Percentiles rank a stretch among this genome's conserved stretches.
Evolutionary conservation across 1,284 basidiomycete species (phyloP).

Genomic region (Xanthoconium separans): DNA sequence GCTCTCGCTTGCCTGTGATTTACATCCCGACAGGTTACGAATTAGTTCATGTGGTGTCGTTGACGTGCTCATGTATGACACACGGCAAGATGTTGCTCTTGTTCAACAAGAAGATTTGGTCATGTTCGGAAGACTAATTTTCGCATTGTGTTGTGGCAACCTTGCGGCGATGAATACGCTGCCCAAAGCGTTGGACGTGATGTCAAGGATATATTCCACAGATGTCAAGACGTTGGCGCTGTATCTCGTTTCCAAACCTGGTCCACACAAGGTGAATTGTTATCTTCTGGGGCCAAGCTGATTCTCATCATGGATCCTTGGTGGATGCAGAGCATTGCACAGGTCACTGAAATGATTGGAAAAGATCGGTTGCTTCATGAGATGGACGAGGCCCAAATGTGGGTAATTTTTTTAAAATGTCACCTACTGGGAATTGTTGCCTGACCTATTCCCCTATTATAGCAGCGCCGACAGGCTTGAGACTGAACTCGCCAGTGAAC

Average conservation of each 20-base stretch:
- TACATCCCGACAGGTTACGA: constrained; percentile 53
- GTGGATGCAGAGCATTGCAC: constrained; percentile 64
- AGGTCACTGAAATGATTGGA: constrained; percentile 80
- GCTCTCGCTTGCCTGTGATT: neutral
- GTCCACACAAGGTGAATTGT: constrained; percentile 52
- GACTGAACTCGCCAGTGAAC: constrained; percentile 80
- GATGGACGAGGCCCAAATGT: constrained; percentile 83
- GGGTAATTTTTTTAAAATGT: constrained; percentile 31
- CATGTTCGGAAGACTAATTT: constrained; percentile 84
- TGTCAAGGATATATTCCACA: constrained; percentile 73
- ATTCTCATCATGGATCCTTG: neutral
- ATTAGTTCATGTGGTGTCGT: constrained; percentile 82
- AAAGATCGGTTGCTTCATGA: constrained; percentile 69
- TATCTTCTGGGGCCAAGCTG: neutral
- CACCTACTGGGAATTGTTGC: neutral
- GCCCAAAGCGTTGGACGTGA: constrained; percentile 75
- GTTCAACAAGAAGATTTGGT: constrained; percentile 88
- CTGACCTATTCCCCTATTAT: constrained; percentile 6
- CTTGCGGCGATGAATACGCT: constrained; percentile 61
- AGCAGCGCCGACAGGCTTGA: constrained; percentile 85
- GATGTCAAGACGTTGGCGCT: constrained; percentile 83
- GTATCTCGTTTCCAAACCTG: constrained; percentile 77
- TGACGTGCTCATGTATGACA: constrained; percentile 81
- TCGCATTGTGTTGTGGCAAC: constrained; percentile 77
- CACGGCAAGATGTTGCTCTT: constrained; percentile 55